Conservation (phyloP, 169 alveolate genomes). For the Eimeria necatrix region DNA sequence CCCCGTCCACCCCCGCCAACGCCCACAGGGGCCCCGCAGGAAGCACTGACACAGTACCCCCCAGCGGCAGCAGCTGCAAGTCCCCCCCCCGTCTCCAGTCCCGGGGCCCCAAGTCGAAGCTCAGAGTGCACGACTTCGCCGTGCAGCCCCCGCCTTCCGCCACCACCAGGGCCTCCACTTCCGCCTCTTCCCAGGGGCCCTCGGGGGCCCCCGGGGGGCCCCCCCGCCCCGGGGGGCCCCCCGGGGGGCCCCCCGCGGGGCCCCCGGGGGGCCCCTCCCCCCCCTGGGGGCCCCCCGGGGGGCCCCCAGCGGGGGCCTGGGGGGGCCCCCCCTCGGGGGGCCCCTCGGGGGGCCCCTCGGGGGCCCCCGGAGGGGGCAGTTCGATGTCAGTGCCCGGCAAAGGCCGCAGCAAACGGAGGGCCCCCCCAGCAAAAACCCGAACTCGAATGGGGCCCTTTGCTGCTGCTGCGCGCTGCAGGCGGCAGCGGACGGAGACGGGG, state of each 20-base stretch:
- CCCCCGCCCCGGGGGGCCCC: too few species aligned
- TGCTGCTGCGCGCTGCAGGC: not conserved
- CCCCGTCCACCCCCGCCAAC: not conserved
- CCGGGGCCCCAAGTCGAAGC: conserved; percentile 38
- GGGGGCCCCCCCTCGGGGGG: too few species aligned
- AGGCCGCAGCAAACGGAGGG: conserved; percentile 24
- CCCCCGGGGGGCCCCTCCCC: too few species aligned
- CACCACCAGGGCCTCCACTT: not conserved
- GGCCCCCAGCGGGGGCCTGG: too few species aligned
- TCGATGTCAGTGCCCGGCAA: conserved; percentile 1
- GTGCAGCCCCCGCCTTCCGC: conserved; percentile 23
- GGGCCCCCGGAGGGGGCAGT: too few species aligned
- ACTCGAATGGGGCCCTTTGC: not conserved
- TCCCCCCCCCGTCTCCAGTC: conserved; percentile 33
- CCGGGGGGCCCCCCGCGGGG: too few species aligned
- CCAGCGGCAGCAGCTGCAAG: conserved; percentile 1
- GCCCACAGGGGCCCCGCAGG: not conserved
- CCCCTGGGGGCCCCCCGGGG: too few species aligned
- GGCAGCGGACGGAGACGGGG: conserved; percentile 45
- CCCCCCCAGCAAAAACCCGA: not conserved
- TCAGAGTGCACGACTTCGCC: conserved; percentile 26
- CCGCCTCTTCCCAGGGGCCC: not conserved
- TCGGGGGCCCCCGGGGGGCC: too few species aligned
- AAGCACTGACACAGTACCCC: conserved; percentile 16
- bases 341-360: too few species aligned